phyloP scores from a whole-genome alignment of 1,284 basidiomycete genomes.

The Neonothopanus nambi region DNA sequence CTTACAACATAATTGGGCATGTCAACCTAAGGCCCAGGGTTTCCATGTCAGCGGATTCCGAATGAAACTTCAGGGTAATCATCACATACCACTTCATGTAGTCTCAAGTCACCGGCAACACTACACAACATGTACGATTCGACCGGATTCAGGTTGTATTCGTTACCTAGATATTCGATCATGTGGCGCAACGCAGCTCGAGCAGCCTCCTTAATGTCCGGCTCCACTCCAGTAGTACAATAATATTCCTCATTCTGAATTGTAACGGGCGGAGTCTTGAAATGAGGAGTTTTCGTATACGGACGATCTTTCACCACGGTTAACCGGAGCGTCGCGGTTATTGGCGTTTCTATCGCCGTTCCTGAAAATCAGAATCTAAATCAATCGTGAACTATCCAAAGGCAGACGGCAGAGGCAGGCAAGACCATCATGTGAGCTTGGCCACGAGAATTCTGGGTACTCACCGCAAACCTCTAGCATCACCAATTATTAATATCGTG shows the following conservation, averaged over 20 bases:
- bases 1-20: conserved; percentile 67
- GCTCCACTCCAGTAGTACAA: conserved; percentile 57
- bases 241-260: conserved; percentile 44
- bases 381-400: background rate
- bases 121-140: conserved; percentile 66
- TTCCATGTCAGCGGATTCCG: background rate
- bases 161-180: conserved; percentile 49
- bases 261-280: conserved; percentile 32
- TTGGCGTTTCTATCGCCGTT: conserved; percentile 63
- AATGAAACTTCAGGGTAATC: background rate
- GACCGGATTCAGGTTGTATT: conserved; percentile 40
- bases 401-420: background rate
- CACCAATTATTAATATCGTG: background rate
- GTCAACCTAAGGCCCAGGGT: conserved; percentile 44
- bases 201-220: conserved; percentile 55
- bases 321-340: conserved; percentile 54
- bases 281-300: conserved; percentile 60
- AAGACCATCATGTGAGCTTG: background rate
- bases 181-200: conserved; percentile 56
- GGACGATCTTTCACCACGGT: conserved; percentile 56
- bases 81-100: conserved; percentile 61
- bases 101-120: conserved; percentile 55
- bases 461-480: conserved; percentile 54
- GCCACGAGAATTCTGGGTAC: conserved; percentile 15
- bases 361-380: conserved; percentile 32